These are phyloP conservation scores for Syzygium aqueum DNA, from an alignment of 345 rosid species.

Conservation along the genomic window DNA sequence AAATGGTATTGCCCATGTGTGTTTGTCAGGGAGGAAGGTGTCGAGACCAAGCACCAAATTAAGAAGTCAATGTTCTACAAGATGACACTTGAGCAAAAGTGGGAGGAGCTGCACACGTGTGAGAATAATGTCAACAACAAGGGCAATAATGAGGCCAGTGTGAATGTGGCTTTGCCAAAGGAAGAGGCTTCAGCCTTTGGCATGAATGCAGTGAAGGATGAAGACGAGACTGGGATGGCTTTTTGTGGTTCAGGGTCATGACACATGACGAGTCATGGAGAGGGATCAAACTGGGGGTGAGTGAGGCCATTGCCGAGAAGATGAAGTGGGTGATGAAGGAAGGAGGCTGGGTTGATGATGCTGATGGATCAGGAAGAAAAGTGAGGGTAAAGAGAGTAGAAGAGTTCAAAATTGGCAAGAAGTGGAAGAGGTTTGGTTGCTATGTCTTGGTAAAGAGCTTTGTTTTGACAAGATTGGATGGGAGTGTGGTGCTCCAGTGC, in stretches of 20 bases:
- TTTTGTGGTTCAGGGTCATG: slow-evolving; percentile 38
- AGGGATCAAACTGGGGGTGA: slow-evolving; percentile 34
- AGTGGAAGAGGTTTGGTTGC: slow-evolving; percentile 26
- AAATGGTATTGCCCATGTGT: slow-evolving; percentile 48
- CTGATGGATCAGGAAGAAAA: slow-evolving; percentile 20
- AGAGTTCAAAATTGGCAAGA: slow-evolving; percentile 10
- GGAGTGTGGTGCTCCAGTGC: slow-evolving; percentile 2
- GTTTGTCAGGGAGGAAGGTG: slow-evolving; percentile 44
- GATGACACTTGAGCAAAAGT: slow-evolving; percentile 57
- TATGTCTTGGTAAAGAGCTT: slow-evolving; percentile 45
- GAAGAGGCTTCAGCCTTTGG: slow-evolving; percentile 33
- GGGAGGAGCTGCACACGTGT: slow-evolving; percentile 45
- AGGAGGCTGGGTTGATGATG: slow-evolving; percentile 55
- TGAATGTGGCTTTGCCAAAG: slow-evolving; percentile 24
- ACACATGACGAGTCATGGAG: slow-evolving; percentile 6
- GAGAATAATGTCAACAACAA: slow-evolving; percentile 21
- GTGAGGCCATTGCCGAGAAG: slow-evolving; percentile 53
- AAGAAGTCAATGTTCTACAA: slow-evolving; percentile 42
- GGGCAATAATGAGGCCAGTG: slow-evolving; percentile 11
- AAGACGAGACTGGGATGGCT: slow-evolving; percentile 24
- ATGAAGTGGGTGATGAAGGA: slow-evolving; percentile 59
- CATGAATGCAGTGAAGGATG: slow-evolving; percentile 32
- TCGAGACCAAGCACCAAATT: slow-evolving; percentile 32
- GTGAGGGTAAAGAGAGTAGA: slow-evolving; percentile 44
- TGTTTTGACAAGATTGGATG: slow-evolving; percentile 40